These are phyloP conservation scores for Fusarium sp. DNA, from an alignment of 2,329 filamentous ascomycete species.

Conservation along the genomic window DNA sequence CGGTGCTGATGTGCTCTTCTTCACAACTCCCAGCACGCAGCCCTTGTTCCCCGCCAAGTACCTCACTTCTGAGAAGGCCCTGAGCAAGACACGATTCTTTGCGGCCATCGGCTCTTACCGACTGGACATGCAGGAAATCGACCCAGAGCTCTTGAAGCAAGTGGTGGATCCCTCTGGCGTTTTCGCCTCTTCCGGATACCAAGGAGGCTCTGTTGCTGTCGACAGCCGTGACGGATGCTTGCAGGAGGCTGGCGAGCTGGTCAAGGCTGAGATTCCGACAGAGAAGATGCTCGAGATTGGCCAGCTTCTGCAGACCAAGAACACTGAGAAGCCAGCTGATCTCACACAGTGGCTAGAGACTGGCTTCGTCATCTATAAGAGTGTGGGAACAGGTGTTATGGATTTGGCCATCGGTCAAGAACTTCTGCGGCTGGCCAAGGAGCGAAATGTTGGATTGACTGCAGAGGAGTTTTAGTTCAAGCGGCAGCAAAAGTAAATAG, in stretches of 20 bases:
- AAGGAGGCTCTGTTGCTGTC: slow-evolving; percentile 37
- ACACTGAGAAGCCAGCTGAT: background rate
- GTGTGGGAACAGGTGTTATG: slow-evolving; percentile 76
- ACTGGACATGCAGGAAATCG: slow-evolving; percentile 49
- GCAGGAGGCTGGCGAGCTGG: slow-evolving; percentile 48
- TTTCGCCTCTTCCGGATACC: slow-evolving; percentile 7
- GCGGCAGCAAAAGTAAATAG: background rate
- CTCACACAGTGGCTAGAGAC: slow-evolving; percentile 70
- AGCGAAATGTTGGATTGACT: slow-evolving; percentile 61
- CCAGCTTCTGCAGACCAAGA: slow-evolving; percentile 59
- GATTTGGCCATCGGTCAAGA: slow-evolving; percentile 73
- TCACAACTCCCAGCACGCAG: slow-evolving; percentile 47
- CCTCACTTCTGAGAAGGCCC: slow-evolving; percentile 36
- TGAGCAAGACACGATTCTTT: slow-evolving; percentile 42
- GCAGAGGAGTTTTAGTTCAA: slow-evolving; percentile 35
- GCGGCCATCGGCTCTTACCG: slow-evolving; percentile 49
- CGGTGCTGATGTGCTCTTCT: slow-evolving; percentile 47
- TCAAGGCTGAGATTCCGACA: slow-evolving; percentile 38
- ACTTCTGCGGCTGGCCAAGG: slow-evolving; percentile 66
- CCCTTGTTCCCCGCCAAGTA: slow-evolving; percentile 44
- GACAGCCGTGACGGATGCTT: slow-evolving; percentile 47
- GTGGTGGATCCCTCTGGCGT: slow-evolving; percentile 28
- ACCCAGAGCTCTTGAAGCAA: slow-evolving; percentile 43
- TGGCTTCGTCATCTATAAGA: slow-evolving; percentile 78
- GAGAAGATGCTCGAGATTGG: slow-evolving; percentile 57